Base-by-base conservation (phyloP, 305 asterid species). In the Rubia balearica region DNA sequence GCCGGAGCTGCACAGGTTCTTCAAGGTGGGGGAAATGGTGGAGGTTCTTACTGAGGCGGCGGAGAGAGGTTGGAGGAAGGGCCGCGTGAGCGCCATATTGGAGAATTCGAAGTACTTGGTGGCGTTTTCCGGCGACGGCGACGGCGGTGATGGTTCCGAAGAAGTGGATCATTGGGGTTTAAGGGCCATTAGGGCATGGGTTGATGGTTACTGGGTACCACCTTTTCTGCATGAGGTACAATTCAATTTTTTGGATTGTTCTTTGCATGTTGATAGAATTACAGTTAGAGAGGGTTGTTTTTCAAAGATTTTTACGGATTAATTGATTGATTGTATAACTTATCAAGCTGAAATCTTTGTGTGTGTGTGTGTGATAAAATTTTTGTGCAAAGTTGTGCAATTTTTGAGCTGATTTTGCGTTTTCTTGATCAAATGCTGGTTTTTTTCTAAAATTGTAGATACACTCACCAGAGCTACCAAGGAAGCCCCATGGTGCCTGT, bases 61-160 rank as follows among this genome's bases (percentile, higher is more conserved):
- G 36, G 41, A 22, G 5, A 74, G 64, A 8, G 78, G 74, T 11
- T 74, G 74, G 78, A 74, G 74, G 33, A 74, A 74, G 65, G 70
- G 24, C 16, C 17, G 38, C 59, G 59, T 74, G 17, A 61, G 53
- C 33, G 24, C 41, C 21, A 61, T 74, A 0, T 43, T 68, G 70
- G 74, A 68, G 70, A 40, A 68, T 49, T 74, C 73, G 5, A 68
- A 22, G 60, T 74, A 74, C 49, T 22, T 7, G 43, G 70, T 74
- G 38, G 12, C 48, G 45, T 38, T 68, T 21, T 4, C 3, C 13
- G 38, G 48, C 66, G 0, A 6, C 38, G 65, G 10, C 14, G 40
- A 12, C 21, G 68, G 22, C 22, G 67, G 14, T 17, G 36, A 21
- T 59, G 65, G 5, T 4, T n/a, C 6, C 38, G 46, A 22, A 56